Conservation (phyloP, 805 yeast genomes). For the Spathaspora hagerdaliae region DNA sequence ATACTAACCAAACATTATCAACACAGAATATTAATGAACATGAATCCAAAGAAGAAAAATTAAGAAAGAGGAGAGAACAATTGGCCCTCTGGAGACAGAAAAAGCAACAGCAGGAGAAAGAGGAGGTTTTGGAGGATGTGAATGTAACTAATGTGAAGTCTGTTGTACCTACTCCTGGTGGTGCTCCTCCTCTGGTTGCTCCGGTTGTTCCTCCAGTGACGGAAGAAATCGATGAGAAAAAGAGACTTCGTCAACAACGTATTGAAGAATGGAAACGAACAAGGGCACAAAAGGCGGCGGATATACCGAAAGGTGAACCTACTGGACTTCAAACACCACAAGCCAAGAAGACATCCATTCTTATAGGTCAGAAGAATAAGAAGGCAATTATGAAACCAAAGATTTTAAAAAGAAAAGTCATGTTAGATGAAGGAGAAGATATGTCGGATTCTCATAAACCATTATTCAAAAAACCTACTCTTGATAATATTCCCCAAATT, state of each 20-base stretch:
- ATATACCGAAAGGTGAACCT: not conserved
- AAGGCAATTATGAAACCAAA: conserved; percentile 1
- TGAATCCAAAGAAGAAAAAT: conserved; percentile 28
- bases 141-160: not conserved
- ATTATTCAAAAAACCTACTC: conserved; percentile 18
- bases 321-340: not conserved
- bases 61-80: conserved; percentile 45
- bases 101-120: conserved; percentile 32
- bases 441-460: conserved; percentile 17
- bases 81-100: conserved; percentile 59
- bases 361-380: conserved; percentile 5
- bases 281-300: conserved; percentile 13
- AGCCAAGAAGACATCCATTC: conserved; percentile 2
- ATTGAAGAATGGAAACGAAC: conserved; percentile 51
- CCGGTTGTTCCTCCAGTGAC: not conserved
- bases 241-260: conserved; percentile 31
- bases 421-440: conserved; percentile 25
- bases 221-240: conserved; percentile 10
- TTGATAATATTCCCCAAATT: conserved; percentile 2
- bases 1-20: conserved; percentile 13
- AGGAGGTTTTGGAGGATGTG: conserved; percentile 2
- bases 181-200: not conserved
- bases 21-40: conserved; percentile 5
- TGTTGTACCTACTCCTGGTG: not conserved
- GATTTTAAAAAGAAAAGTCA: conserved; percentile 7